Conservation (phyloP, 2,329 filamentous ascomycete species). For the Exophiala alcalophila region DNA sequence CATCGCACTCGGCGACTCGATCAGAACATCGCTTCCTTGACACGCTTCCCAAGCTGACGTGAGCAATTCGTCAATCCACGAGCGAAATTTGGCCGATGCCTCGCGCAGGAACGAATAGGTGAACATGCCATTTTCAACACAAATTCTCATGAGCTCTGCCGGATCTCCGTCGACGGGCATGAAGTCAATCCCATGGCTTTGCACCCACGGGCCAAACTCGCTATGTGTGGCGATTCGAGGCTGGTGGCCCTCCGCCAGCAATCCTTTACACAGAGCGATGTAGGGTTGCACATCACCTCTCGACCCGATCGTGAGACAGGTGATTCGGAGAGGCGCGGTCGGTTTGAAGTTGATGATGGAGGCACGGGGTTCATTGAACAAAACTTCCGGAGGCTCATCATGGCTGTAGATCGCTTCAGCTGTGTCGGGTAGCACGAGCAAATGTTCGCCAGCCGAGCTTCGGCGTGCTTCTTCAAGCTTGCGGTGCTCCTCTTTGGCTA, state of each 20-base stretch:
- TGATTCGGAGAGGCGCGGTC: constrained; percentile 71
- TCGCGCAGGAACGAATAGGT: constrained; percentile 87
- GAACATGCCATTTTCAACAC: constrained; percentile 96
- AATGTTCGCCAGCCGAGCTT: constrained; percentile 39
- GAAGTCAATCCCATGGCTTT: constrained; percentile 92
- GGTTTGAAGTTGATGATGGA: constrained; percentile 93
- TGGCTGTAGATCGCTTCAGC: constrained; percentile 32
- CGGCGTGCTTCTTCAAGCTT: constrained; percentile 72
- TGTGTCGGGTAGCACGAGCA: constrained; percentile 23
- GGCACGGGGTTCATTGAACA: constrained; percentile 84
- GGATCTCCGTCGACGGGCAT: constrained; percentile 85
- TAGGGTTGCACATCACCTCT: constrained; percentile 96
- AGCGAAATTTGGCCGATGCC: constrained; percentile 80
- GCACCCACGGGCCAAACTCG: constrained; percentile 86
- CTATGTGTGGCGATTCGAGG: constrained; percentile 85
- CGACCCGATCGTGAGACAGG: constrained; percentile 93
- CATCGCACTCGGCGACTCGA: constrained; percentile 96
- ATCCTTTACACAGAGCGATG: constrained; percentile 88
- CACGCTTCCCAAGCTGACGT: constrained; percentile 79
- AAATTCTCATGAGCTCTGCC: constrained; percentile 89
- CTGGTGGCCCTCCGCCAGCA: constrained; percentile 82
- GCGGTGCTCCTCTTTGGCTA: constrained; percentile 75
- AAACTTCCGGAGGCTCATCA: constrained; percentile 37
- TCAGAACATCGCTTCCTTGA: constrained; percentile 81
- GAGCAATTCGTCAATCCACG: constrained; percentile 90